Conservation (phyloP, 495 filamentous ascomycete genomes). For the Xylaria intraflava region DNA sequence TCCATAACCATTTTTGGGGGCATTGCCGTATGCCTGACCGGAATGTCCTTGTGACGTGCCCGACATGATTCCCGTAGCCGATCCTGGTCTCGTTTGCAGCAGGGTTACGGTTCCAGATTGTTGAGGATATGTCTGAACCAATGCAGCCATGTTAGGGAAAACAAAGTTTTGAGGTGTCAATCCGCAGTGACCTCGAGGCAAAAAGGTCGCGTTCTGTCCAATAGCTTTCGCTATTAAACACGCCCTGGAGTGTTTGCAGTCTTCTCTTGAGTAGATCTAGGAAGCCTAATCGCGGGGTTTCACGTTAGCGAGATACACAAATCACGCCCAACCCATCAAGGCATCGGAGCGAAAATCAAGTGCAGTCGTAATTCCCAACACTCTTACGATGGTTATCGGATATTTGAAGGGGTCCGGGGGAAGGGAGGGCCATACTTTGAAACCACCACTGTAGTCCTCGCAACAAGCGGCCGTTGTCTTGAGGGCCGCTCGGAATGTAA, state of each 20-base stretch:
- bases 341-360: neutral
- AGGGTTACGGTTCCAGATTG: conserved; percentile 73
- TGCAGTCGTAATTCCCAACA: neutral
- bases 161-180: conserved; percentile 7
- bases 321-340: neutral
- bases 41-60: conserved; percentile 45
- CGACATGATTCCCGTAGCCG: conserved; percentile 62
- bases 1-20: conserved; percentile 59
- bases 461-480: neutral
- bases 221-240: conserved; percentile 10
- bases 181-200: conserved; percentile 12
- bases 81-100: conserved; percentile 70
- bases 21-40: conserved; percentile 50
- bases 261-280: neutral
- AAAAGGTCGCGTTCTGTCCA: conserved; percentile 8
- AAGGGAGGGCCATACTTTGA: too few relatives aligned
- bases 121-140: conserved; percentile 84
- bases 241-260: neutral
- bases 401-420: too few relatives aligned
- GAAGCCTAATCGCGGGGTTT: neutral
- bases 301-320: neutral
- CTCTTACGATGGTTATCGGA: neutral
- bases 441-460: neutral
- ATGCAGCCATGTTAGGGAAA: conserved; percentile 66
- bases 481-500: conserved; percentile 2